Base-by-base conservation (phyloP, 257 asterid genomes). In the Coffea eugenioides region DNA sequence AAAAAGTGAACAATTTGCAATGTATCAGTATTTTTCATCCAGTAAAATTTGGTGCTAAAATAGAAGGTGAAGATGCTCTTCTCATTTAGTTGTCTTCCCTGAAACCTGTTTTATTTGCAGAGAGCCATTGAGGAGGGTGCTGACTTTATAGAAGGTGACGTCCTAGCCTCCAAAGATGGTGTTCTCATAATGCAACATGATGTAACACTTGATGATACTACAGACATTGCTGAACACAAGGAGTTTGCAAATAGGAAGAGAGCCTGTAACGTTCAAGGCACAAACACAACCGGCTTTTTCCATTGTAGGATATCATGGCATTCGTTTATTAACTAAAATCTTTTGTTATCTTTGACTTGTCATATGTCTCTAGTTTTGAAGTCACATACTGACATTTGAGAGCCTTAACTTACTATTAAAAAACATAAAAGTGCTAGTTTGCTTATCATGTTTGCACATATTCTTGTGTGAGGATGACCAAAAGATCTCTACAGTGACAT, bases 71-170 rank as follows among this genome's bases (percentile, higher is more conserved):
- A 43, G 34, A 27, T 0, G 15, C 25, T 68, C 14, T 73, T 23
- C 14, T 27, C 52, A 21, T 15, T 21, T 54, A 52, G 49, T 6
- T 48, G n/a, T n/a, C 52, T 48, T 56, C 57, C 65, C 73, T 80
- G 73, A 75, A 51, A 52, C 49, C 70, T 61, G 67, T 80, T 69
- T 80, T 69, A 66, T 54, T 77, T 91, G 89, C 95, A 96, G 99
- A 90, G 93, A 88, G 98, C 99, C 74, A 96, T 96, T 81, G 93
- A 92, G 76, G 99, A 94, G 87, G 99, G 98, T 78, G 90, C 98
- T 77, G 99, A 96, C 87, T 96, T 96, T 89, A 96, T 96, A 76
- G 99, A 94, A 90, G 59, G 94, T 16, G 99, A 96, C 86, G 82
- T 96, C 75, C 84, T 91, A 75, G 92, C 97, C 65, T 84, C 99